These are phyloP conservation scores for Lophiostoma macrostomum DNA, from an alignment of 495 filamentous ascomycete species.

Conservation along the genomic window DNA sequence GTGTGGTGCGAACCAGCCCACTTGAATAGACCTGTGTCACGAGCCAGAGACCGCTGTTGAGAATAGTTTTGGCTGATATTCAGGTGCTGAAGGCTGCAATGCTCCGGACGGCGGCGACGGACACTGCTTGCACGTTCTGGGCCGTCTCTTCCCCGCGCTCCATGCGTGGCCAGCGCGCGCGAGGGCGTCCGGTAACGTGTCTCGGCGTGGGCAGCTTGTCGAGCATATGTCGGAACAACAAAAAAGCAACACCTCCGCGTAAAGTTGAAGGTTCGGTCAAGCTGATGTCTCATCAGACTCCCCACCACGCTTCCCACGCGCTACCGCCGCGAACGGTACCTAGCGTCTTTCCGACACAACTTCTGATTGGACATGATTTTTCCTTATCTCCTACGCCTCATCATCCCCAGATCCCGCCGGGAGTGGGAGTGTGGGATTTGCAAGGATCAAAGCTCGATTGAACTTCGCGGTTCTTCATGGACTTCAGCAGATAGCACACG, in stretches of 20 bases:
- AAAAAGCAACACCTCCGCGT: conserved; percentile 16
- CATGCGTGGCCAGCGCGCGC: neutral
- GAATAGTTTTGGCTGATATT: conserved; percentile 2
- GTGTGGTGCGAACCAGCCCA: conserved; percentile 13
- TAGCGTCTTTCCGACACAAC: too few relatives aligned
- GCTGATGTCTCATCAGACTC: conserved; percentile 22
- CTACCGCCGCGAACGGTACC: too few relatives aligned
- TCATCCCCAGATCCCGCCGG: too few relatives aligned
- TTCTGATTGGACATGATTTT: too few relatives aligned
- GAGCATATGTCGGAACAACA: neutral
- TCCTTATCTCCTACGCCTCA: too few relatives aligned
- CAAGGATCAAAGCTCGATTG: too few relatives aligned
- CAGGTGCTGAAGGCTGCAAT: conserved; percentile 5
- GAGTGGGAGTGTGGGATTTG: too few relatives aligned
- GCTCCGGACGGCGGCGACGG: conserved; percentile 5
- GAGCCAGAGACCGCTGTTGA: conserved; percentile 10
- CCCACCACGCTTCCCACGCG: too few relatives aligned
- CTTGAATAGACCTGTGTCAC: conserved; percentile 1
- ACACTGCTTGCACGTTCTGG: conserved; percentile 5
- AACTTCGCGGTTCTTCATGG: too few relatives aligned
- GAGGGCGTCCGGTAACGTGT: neutral
- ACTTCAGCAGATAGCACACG: too few relatives aligned
- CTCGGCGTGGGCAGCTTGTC: conserved; percentile 14
- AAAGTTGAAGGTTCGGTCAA: conserved; percentile 19
- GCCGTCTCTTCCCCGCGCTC: neutral